Conservation (phyloP, 2,329 filamentous ascomycete species). For the Fusarium oligoseptatum region DNA sequence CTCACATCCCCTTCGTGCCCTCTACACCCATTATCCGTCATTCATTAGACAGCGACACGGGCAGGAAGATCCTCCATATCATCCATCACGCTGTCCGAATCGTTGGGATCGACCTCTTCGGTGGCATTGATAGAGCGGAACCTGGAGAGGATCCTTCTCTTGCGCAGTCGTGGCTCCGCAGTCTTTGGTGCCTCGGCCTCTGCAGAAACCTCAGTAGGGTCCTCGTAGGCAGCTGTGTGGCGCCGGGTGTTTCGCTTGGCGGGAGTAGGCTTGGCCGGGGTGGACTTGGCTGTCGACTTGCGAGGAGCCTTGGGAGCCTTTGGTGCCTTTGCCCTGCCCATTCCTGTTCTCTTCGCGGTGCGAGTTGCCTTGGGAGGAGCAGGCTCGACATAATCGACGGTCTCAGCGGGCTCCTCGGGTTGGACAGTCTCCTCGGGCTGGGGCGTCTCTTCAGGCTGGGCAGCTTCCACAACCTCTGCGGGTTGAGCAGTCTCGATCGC, state of each 20-base stretch:
- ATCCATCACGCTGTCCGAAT: constrained; percentile 55
- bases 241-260: constrained; percentile 41
- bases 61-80: constrained; percentile 61
- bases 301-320: constrained; percentile 35
- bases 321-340: constrained; percentile 37
- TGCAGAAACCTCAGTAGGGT: constrained; percentile 50
- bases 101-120: constrained; percentile 31
- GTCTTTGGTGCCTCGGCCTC: constrained; percentile 24
- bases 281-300: constrained; percentile 39
- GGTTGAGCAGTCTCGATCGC: constrained; percentile 6
- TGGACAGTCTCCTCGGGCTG: constrained; percentile 18
- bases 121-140: constrained; percentile 39
- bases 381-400: constrained; percentile 34
- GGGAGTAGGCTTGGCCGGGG: constrained; percentile 43
- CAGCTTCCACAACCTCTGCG: neutral
- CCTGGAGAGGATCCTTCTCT: constrained; percentile 48
- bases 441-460: neutral
- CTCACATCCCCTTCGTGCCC: neutral
- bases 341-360: constrained; percentile 42
- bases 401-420: constrained; percentile 23
- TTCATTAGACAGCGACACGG: constrained; percentile 33
- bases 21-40: neutral
- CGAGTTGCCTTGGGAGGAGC: constrained; percentile 45
- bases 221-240: constrained; percentile 44
- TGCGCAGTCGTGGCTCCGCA: constrained; percentile 44